Evolutionary conservation across 768 basidiomycete genomes (phyloP).

Genomic region (Boletus edulis): DNA sequence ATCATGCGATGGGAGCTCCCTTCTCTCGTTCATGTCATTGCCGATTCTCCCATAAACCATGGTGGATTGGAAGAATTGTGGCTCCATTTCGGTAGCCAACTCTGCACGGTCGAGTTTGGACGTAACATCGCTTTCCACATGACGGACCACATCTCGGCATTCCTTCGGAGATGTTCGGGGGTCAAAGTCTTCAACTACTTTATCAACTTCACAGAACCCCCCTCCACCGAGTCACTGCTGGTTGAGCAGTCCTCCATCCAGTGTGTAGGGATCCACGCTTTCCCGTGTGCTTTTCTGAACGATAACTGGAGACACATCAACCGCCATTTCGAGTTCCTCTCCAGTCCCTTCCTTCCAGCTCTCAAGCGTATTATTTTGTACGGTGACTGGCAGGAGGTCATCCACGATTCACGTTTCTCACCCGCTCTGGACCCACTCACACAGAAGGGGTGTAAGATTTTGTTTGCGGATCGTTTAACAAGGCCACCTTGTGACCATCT

Average conservation of each 20-base stretch:
- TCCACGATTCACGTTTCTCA: conserved; percentile 38
- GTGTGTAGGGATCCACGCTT: conserved; percentile 51
- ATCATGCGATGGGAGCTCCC: conserved; percentile 53
- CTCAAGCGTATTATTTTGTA: conserved; percentile 47
- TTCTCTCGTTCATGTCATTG: conserved; percentile 47
- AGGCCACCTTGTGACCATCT: conserved; percentile 18
- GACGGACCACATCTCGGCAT: conserved; percentile 43
- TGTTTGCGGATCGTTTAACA: conserved; percentile 14
- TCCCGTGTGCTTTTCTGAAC: conserved; percentile 41
- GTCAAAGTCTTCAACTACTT: conserved; percentile 56
- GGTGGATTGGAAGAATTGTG: conserved; percentile 45
- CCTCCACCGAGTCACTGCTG: conserved; percentile 16
- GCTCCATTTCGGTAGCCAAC: conserved; percentile 47
- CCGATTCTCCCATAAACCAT: conserved; percentile 44
- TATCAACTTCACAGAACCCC: conserved; percentile 44
- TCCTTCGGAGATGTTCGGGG: conserved; percentile 45
- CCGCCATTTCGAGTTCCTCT: conserved; percentile 47
- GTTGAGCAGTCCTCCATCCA: conserved; percentile 34
- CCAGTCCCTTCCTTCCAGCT: conserved; percentile 40
- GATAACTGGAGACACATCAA: conserved; percentile 32
- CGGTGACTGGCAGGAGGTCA: conserved; percentile 50
- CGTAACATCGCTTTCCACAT: conserved; percentile 52
- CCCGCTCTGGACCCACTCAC: conserved; percentile 30
- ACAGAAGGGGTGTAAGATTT: conserved; percentile 33
- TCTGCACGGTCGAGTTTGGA: conserved; percentile 58